phyloP scores from a whole-genome alignment of 768 basidiomycete genomes.

The Sistotremastrum suecicum region DNA sequence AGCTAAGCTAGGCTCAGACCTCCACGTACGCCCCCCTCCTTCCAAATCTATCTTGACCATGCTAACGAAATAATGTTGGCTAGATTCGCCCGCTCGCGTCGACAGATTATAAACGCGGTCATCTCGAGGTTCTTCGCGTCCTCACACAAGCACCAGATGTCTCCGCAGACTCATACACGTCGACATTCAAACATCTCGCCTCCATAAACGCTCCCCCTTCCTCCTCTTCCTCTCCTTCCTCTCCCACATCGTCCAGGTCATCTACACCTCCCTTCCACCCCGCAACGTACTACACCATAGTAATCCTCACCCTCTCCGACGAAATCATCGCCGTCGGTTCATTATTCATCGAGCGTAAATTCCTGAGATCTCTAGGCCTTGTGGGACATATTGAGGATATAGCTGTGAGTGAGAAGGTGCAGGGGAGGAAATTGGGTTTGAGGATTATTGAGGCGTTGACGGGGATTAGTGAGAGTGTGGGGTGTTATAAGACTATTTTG shows the following conservation, averaged over 20 bases:
- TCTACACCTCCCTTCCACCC: slow-evolving; percentile 15
- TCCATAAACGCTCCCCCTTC: slow-evolving; percentile 2
- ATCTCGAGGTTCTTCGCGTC: slow-evolving; percentile 67
- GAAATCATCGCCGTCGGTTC: slow-evolving; percentile 72
- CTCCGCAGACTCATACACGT: slow-evolving; percentile 50
- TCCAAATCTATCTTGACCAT: too few species aligned
- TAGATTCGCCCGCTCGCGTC: slow-evolving; percentile 85
- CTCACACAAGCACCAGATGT: slow-evolving; percentile 59
- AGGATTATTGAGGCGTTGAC: slow-evolving; percentile 79
- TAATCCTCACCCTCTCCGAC: slow-evolving; percentile 66
- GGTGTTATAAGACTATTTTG: slow-evolving; percentile 95
- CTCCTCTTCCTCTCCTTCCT: too few species aligned
- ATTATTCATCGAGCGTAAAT: slow-evolving; percentile 88
- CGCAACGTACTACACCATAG: slow-evolving; percentile 69
- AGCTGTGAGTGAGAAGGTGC: slow-evolving; percentile 74
- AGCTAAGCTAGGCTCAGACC: too few species aligned
- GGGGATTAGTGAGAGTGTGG: slow-evolving; percentile 60
- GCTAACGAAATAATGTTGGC: not conserved
- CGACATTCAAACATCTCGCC: slow-evolving; percentile 52
- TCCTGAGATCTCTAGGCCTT: slow-evolving; percentile 69
- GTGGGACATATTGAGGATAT: slow-evolving; percentile 99
- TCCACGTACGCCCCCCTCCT: not conserved
- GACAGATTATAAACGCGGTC: slow-evolving; percentile 69
- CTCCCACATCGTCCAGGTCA: too few species aligned
- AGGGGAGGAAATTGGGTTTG: slow-evolving; percentile 86